A percentile compares a stretch with the other conserved stretches of the same genome.
These are phyloP conservation scores for Aquilaria malaccensis DNA, from an alignment of 345 rosid species.

Conservation along the genomic window DNA sequence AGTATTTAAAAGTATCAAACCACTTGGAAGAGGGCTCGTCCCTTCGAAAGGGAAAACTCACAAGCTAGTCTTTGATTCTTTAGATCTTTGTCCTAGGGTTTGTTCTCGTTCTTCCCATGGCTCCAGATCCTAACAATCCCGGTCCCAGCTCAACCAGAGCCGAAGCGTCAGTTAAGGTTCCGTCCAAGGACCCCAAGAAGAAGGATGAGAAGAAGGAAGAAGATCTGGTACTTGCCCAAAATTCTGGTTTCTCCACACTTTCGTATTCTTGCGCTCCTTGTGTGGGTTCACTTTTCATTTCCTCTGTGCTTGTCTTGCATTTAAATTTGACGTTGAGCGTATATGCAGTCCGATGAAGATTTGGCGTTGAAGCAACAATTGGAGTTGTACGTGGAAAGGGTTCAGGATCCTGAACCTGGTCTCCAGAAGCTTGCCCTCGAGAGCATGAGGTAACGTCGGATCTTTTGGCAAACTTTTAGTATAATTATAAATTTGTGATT, in stretches of 20 bases:
- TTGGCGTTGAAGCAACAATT: conserved; percentile 84
- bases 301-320: background rate
- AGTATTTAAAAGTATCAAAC: no score
- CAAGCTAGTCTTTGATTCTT: no score
- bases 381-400: conserved; percentile 92
- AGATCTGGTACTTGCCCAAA: conserved; percentile 51
- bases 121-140: conserved; percentile 44
- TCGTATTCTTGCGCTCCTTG: background rate
- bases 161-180: conserved; percentile 50
- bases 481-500: no score
- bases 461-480: background rate
- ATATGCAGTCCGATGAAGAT: conserved; percentile 85
- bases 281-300: background rate
- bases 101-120: background rate
- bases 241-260: background rate
- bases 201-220: conserved; percentile 90
- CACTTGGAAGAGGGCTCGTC: no score
- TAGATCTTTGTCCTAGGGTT: no score
- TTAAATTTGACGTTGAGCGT: background rate
- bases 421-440: conserved; percentile 88
- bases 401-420: conserved; percentile 82
- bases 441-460: conserved; percentile 73
- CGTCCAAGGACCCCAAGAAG: conserved; percentile 81
- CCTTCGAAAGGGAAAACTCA: no score
- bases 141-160: conserved; percentile 40